Percentiles rank a stretch among this genome's conserved stretches.
Conservation (phyloP, 306 rosid genomes). For the Comarum palustre region DNA sequence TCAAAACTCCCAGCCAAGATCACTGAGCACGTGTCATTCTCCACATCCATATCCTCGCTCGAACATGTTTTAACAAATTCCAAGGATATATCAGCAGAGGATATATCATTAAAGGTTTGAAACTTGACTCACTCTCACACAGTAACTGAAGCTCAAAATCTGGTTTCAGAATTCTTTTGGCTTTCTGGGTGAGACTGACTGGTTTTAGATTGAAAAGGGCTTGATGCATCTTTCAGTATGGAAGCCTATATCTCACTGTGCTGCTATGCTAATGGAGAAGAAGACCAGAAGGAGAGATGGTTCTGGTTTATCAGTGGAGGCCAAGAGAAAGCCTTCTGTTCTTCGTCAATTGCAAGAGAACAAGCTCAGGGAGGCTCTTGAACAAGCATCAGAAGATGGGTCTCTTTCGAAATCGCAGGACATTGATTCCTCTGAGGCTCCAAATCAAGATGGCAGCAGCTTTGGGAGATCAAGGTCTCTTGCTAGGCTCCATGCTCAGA, state of each 20-base stretch:
- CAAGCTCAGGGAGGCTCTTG: slow-evolving; percentile 93
- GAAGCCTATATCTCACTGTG: slow-evolving; percentile 97
- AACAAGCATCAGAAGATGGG: slow-evolving; percentile 97
- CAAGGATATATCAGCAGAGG: slow-evolving; percentile 55
- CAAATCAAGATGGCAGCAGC: slow-evolving; percentile 54
- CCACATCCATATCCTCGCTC: slow-evolving; percentile 25
- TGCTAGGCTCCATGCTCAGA: slow-evolving; percentile 87
- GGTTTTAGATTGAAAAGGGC: slow-evolving; percentile 19
- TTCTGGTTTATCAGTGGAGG: slow-evolving; percentile 40
- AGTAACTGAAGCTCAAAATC: slow-evolving; percentile 19
- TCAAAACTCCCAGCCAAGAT: slow-evolving; percentile 74
- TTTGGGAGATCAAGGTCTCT: slow-evolving; percentile 86
- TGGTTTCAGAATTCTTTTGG: slow-evolving; percentile 28
- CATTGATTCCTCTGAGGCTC: slow-evolving; percentile 60
- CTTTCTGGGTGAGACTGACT: not conserved
- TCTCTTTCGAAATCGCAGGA: slow-evolving; percentile 68
- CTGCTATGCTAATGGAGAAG: slow-evolving; percentile 80
- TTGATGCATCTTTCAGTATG: slow-evolving; percentile 92
- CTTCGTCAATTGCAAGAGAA: slow-evolving; percentile 82
- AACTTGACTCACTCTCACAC: slow-evolving; percentile 20
- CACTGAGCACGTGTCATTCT: slow-evolving; percentile 42
- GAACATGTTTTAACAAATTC: slow-evolving; percentile 52
- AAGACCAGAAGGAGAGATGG: slow-evolving; percentile 64
- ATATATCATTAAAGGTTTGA: too few species aligned
- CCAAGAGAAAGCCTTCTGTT: slow-evolving; percentile 57